Base-by-base conservation (phyloP, 192 early-diverging fungal species). In the Phycomyces blakesleeanus region DNA sequence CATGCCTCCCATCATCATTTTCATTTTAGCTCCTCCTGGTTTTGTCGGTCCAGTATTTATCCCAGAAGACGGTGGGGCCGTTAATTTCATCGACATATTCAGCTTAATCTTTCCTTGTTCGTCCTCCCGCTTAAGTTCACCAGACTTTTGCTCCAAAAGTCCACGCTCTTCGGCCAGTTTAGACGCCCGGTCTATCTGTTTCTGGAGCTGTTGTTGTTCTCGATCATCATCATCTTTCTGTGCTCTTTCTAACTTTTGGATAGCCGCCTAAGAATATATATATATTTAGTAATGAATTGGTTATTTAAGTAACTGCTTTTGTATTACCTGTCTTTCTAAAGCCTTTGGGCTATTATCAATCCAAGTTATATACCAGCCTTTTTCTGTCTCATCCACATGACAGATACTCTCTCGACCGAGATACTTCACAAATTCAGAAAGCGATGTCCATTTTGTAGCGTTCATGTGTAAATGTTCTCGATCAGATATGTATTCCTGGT, bases 401-500 rank as follows among this genome's bases (percentile, higher is more conserved):
- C 87, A 87, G 22, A 89, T 79, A 11, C 97, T 94, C 65, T 92
- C 83, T 54, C 82, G 80, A 2, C 95, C 95, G 40, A 99, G 71
- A 68, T 91, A 76, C 76, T 88, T 93, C 41, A 87, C 83, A 74
- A 96, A 99, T 47, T 93, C 93, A 6, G 88, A 80, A 24, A 99
- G 76, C 16, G 93, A 83, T 4, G 86, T 78, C 97, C 97, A 99
- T 55, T 84, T 71, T 0, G 97, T 99, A 3, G 94, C 79, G 66
- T 96, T 99, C 94, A 99, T 96, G 66, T 99, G 97, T 49, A 94
- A 62, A 75, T 99, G 97, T 55, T 91, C 79, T 29, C 89, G 76
- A 73, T 99, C 92, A 4, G 87, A 74, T 59, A 99, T 92, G 39
- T 94, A 93, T 74, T 99, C 97, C 71, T 99, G 92, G 78, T 99